Conservation (phyloP, 2,329 filamentous ascomycete species). For the Penicillium crustosum region DNA sequence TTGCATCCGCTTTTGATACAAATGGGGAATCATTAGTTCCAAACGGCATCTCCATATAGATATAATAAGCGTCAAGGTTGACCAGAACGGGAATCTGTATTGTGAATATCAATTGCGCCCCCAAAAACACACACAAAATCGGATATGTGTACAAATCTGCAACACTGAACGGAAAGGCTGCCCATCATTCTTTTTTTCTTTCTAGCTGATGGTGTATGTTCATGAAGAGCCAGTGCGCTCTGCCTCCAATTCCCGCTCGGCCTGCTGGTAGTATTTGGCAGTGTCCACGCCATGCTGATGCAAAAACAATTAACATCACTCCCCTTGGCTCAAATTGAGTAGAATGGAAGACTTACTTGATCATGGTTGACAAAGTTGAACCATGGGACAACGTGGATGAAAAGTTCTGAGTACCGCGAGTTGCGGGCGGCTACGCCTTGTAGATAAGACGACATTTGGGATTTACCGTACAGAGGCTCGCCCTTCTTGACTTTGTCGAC, state of each 20-base stretch:
- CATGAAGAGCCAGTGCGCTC: conserved; percentile 53
- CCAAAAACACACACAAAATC: conserved; percentile 22
- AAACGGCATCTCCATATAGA: background rate
- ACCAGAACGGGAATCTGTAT: conserved; percentile 21
- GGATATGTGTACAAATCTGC: conserved; percentile 31
- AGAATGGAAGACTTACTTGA: conserved; percentile 48
- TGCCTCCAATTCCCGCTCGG: conserved; percentile 87
- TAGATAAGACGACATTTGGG: conserved; percentile 77
- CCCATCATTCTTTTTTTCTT: conserved; percentile 10
- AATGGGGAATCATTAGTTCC: background rate
- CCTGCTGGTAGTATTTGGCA: conserved; percentile 96
- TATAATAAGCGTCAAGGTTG: background rate
- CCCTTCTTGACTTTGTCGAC: conserved; percentile 92
- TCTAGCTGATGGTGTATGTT: conserved; percentile 13
- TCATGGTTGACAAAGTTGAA: conserved; percentile 98
- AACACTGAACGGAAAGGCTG: conserved; percentile 12
- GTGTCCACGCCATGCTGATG: conserved; percentile 89
- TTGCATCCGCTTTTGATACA: background rate
- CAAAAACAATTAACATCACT: background rate
- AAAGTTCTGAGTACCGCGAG: conserved; percentile 84
- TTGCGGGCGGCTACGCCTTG: conserved; percentile 91
- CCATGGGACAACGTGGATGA: conserved; percentile 85
- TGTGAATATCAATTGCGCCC: conserved; percentile 27
- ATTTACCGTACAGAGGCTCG: conserved; percentile 83
- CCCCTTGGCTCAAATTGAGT: background rate